Base-by-base conservation (phyloP, 805 yeast species). In the Scheffersomyces amazonensis region DNA sequence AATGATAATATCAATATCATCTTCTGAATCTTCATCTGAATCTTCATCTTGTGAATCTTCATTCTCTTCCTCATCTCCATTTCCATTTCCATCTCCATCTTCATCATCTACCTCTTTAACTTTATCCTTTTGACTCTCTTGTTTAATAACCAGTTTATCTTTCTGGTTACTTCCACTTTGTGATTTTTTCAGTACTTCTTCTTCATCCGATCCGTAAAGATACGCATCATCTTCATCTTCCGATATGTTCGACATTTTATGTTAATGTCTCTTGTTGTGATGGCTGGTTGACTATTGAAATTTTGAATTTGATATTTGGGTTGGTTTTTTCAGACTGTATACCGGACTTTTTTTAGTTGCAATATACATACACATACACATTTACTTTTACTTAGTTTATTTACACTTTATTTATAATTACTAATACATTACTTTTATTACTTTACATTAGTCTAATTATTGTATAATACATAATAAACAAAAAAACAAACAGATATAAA, bases 1-100 rank as follows among this genome's bases (percentile, higher is more conserved):
- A 34, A 90, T 84, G 54, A 91, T 85, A 60, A 90, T 96, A 24
- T 90, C 77, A 52, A 86, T 93, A 39, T 81, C 83, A 15, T 75
- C 82, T 7, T 72, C 75, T 5, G 62, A 74, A 10, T 67, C 76
- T 6, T 63, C 70, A 6, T 63, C 73, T 2, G 65, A 76, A 12
- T 66, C 76, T 0, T 65, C 73, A 2, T 63, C 76, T 2, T 64
- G 76, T 3, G 66, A 75, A 2, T 57, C 72, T 16, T 64, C 70
- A 4, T 58, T 61, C 5, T 61, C 69, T 4, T 63, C 73, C 3
- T 66, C 75, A 12, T 66, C 74, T 5, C 58, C 62, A 8, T 58
- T 68, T 13, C 20, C 46, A 40, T 28, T 45, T 28, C 33, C 44
- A 39, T 34, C 40, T 33, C 32, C 42, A 46, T 40, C 39, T 1